Evolutionary conservation across 1,139 yeast genomes (phyloP).

Genomic region (Hemisphaericaspora lyxosophila): DNA sequence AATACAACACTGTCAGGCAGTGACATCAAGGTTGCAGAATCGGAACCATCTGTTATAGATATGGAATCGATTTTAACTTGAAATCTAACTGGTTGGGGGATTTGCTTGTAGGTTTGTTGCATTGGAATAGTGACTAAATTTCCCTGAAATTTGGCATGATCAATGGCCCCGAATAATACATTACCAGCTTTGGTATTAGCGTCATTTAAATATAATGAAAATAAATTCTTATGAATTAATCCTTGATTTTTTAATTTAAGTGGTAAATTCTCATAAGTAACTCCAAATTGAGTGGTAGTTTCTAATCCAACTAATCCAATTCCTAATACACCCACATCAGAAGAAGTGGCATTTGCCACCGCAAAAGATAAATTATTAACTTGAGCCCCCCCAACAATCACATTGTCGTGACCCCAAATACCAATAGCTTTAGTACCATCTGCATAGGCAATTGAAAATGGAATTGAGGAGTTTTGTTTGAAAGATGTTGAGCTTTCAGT

Average conservation of each 20-base stretch:
- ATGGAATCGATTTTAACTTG: constrained; percentile 20
- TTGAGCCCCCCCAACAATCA: constrained; percentile 37
- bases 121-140: constrained; percentile 12
- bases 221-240: constrained; percentile 48
- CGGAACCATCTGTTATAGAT: constrained; percentile 4
- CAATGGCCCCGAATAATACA: constrained; percentile 32
- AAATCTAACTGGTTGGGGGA: constrained; percentile 11
- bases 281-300: constrained; percentile 24
- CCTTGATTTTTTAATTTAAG: constrained; percentile 39
- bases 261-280: constrained; percentile 34
- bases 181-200: constrained; percentile 28
- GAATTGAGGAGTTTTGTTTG: constrained; percentile 30
- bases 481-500: constrained; percentile 34
- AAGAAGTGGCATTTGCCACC: constrained; percentile 43
- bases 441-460: constrained; percentile 54
- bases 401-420: constrained; percentile 51
- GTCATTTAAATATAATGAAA: constrained; percentile 51
- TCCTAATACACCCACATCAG: constrained; percentile 52
- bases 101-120: constrained; percentile 8
- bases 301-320: constrained; percentile 57
- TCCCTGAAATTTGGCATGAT: constrained; percentile 51
- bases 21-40: constrained; percentile 16
- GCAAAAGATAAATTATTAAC: constrained; percentile 53
- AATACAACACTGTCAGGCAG: constrained; percentile 32
- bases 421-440: constrained; percentile 65